Percentiles rank a stretch among this genome's conserved stretches.
phyloP scores from a whole-genome alignment of 2,329 filamentous ascomycete genomes.

The Aspergillus calidoustus region DNA sequence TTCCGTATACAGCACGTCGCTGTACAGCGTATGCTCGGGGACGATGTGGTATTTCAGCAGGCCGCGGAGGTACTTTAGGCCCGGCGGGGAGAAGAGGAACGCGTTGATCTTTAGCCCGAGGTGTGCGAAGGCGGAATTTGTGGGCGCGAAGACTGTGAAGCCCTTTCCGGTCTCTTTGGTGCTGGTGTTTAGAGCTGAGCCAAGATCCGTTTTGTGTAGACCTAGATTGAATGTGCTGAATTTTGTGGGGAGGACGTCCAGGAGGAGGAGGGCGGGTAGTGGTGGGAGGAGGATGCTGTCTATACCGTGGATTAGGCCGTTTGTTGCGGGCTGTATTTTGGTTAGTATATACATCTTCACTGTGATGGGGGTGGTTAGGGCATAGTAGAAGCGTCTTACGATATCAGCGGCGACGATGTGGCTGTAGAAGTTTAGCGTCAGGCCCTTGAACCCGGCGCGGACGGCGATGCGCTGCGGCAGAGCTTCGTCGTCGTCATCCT shows the following conservation, averaged over 20 bases:
- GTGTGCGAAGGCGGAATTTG: conserved; percentile 77
- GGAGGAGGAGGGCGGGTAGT: conserved; percentile 65
- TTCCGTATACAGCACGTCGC: conserved; percentile 70
- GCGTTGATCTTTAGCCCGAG: conserved; percentile 76
- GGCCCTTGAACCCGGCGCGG: conserved; percentile 64
- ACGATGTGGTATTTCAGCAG: conserved; percentile 80
- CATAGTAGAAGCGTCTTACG: conserved; percentile 47
- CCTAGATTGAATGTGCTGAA: conserved; percentile 82
- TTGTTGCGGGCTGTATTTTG: conserved; percentile 64
- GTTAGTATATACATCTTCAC: conserved; percentile 4
- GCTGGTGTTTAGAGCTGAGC: conserved; percentile 49
- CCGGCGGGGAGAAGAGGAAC: conserved; percentile 81
- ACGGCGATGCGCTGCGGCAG: conserved; percentile 72
- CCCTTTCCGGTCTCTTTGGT: conserved; percentile 45
- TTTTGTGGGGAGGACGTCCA: conserved; percentile 67
- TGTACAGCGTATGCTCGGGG: conserved; percentile 76
- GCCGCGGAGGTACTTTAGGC: conserved; percentile 75
- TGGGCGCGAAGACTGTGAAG: conserved; percentile 79
- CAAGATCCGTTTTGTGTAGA: conserved; percentile 73
- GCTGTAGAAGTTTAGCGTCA: conserved; percentile 78
- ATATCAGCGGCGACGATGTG: conserved; percentile 72
- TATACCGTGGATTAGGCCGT: conserved; percentile 80
- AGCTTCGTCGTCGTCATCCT: conserved; percentile 39
- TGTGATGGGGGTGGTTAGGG: not conserved
- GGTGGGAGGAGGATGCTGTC: conserved; percentile 78